Base-by-base conservation (phyloP, 306 rosid genomes). In the Purshia tridentata region DNA sequence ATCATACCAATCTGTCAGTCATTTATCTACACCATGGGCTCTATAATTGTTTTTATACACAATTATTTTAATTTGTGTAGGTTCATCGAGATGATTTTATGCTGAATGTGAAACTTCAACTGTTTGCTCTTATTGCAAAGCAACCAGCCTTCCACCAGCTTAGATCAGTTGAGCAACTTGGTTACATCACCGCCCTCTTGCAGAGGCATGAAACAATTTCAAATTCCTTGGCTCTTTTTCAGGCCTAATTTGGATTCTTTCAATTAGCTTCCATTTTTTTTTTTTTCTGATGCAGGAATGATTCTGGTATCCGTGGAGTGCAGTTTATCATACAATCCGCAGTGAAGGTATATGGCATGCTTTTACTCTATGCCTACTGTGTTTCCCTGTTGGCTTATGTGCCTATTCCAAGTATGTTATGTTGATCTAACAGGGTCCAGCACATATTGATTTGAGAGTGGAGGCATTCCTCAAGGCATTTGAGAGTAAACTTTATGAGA, bases 81-180 rank as follows among this genome's bases (percentile, higher is more conserved):
- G 96, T 94, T 41, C 91, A 95, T 77, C 90, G 77, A 29, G 98
- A 94, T 88, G 93, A 88, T 75, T 84, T 85, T 72, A 62, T 73
- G 86, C 77, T 89, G 86, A 94, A 94, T 79, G 97, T 83, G 68
- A 91, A 89, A 85, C 97, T 94, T 81, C 98, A 91, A 81, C 97
- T 94, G 78, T 89, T 94, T 79, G 90, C 85, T 42, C 93, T 85
- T 73, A 72, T 89, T 69, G 97, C 96, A 10, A 87, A 94, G 90
- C 95, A 89, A 69, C 88, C 99, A 20, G 88, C 97, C 20, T 94
- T 91, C 81, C 97, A 94, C 83, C 99, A 94, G 87, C 97, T 94
- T 81, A 88, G 97, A 78, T 79, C 91, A 51, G 99, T 94, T 78
- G 99, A 94, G 84, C 99, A 94, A 74, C 95, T 94, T 51, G 99